Evolutionary conservation across 441 rosid genomes (phyloP).

Genomic region (Adansonia rubrostipa): DNA sequence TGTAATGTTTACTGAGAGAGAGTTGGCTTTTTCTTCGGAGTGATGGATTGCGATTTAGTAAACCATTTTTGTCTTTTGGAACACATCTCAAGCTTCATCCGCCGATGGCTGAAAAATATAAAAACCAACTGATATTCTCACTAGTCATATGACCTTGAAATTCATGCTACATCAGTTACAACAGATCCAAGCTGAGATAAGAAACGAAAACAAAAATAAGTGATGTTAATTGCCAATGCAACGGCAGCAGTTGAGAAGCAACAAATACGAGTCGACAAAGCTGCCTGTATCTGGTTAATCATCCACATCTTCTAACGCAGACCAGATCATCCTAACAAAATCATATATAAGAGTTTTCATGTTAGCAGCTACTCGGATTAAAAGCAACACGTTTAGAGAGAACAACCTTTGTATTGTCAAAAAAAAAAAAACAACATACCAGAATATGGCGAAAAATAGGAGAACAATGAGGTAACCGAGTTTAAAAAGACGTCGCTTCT

Average conservation of each 20-base stretch:
- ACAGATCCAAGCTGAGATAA: constrained; percentile 17
- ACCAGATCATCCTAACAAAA: constrained; percentile 70
- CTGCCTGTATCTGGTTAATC: constrained; percentile 21
- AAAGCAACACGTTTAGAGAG: neutral
- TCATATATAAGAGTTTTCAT: neutral
- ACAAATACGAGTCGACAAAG: neutral
- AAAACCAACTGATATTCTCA: constrained; percentile 15
- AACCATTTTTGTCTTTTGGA: neutral
- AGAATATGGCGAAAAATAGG: constrained; percentile 77
- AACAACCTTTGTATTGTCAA: neutral
- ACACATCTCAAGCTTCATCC: neutral
- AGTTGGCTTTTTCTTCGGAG: constrained; percentile 26
- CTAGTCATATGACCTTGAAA: constrained; percentile 19
- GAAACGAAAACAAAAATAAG: constrained; percentile 6
- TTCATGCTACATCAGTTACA: constrained; percentile 38
- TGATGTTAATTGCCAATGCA: constrained; percentile 15
- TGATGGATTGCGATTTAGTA: constrained; percentile 27
- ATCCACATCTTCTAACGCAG: constrained; percentile 71
- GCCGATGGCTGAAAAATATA: neutral
- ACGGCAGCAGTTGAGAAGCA: constrained; percentile 26
- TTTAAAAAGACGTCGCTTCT: constrained; percentile 85
- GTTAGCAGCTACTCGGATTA: neutral
- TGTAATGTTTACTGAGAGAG: constrained; percentile 36
- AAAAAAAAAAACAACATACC: constrained; percentile 47
- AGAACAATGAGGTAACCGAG: constrained; percentile 69